phyloP scores from a whole-genome alignment of 345 rosid species.

The Cardamine chenopodiifolia region DNA sequence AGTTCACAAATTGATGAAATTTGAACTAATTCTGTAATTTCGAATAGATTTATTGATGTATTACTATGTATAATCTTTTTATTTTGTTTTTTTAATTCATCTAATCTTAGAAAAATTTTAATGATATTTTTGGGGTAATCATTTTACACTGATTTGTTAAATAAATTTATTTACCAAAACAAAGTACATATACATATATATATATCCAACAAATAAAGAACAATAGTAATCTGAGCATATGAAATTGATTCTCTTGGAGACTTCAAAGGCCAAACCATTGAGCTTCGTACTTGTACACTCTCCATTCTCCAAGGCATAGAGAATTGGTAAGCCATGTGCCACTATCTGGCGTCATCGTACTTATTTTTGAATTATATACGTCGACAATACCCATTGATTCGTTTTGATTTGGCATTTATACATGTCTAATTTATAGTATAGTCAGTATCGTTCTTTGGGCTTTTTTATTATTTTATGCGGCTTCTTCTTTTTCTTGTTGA shows the following conservation, averaged over 20 bases:
- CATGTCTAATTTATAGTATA: no score
- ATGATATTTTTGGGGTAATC: not conserved
- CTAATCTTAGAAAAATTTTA: not conserved
- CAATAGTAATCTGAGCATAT: constrained; percentile 16
- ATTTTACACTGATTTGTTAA: not conserved
- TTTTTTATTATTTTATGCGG: no score
- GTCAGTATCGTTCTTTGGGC: no score
- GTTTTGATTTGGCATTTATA: no score
- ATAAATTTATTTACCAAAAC: not conserved
- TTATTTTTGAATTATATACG: no score
- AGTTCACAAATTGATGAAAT: no score
- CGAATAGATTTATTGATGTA: not conserved
- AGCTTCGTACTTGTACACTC: constrained; percentile 23
- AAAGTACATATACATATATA: not conserved
- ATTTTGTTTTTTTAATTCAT: no score
- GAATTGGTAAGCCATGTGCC: constrained; percentile 41
- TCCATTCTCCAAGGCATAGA: constrained; percentile 25
- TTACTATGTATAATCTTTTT: not conserved
- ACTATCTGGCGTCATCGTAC: not conserved
- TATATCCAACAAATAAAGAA: not conserved
- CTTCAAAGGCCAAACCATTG: constrained; percentile 17
- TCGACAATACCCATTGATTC: no score
- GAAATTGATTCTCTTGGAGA: constrained; percentile 36
- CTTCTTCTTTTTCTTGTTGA: no score
- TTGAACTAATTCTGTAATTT: no score